Conservation (phyloP, 2,329 filamentous ascomycete genomes). For the Clarireedia paspali region DNA sequence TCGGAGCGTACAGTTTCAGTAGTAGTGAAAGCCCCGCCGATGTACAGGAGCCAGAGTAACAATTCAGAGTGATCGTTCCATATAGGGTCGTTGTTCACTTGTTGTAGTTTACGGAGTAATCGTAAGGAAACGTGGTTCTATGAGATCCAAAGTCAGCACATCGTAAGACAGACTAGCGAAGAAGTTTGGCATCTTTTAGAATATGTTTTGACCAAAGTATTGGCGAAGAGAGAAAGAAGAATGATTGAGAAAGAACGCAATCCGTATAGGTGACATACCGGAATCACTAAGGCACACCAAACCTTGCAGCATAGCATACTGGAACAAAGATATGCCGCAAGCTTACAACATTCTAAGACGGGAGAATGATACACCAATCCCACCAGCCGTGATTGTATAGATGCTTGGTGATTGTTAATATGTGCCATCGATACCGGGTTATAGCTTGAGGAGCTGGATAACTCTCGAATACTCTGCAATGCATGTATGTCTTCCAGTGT, state of each 20-base stretch:
- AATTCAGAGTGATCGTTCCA: slow-evolving; percentile 31
- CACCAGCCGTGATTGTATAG: slow-evolving; percentile 34
- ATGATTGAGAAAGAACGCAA: too few relatives aligned
- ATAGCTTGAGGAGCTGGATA: slow-evolving; percentile 7
- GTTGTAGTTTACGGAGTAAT: too few relatives aligned
- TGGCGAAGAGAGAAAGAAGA: too few relatives aligned
- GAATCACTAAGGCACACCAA: slow-evolving; percentile 33
- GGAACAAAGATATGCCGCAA: slow-evolving; percentile 36
- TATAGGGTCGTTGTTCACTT: neutral
- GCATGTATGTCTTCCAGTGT: too few relatives aligned
- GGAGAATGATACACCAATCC: slow-evolving; percentile 19
- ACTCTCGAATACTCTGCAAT: slow-evolving; percentile 26
- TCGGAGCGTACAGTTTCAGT: slow-evolving; percentile 20
- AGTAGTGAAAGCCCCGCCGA: slow-evolving; percentile 34
- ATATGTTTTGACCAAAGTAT: too few relatives aligned
- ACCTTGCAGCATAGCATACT: slow-evolving; percentile 34
- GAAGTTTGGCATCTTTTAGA: too few relatives aligned
- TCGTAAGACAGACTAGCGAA: too few relatives aligned
- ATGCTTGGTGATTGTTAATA: slow-evolving; percentile 36
- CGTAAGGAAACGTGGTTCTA: too few relatives aligned
- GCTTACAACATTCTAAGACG: slow-evolving; percentile 30
- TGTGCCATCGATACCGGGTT: slow-evolving; percentile 26
- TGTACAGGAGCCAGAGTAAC: slow-evolving; percentile 32
- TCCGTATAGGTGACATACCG: slow-evolving; percentile 28
- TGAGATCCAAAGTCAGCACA: too few relatives aligned